Evolutionary conservation across 2,329 filamentous ascomycete genomes (phyloP).

Genomic region (Hypomyces rosellus): DNA sequence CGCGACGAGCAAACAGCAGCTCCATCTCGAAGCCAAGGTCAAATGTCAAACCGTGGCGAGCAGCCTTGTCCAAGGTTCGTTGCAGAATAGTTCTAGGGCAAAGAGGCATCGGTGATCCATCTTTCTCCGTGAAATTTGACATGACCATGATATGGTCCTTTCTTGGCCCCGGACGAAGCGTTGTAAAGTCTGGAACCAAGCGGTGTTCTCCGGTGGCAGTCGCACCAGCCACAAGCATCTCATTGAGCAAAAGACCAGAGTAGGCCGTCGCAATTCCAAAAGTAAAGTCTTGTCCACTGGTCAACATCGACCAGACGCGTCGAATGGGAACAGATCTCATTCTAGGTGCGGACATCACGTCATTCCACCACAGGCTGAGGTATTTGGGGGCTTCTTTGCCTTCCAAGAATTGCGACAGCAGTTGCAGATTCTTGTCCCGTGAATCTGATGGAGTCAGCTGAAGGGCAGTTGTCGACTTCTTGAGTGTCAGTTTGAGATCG

Average conservation of each 20-base stretch:
- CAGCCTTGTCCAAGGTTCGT: slow-evolving; percentile 45
- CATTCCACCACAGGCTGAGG: slow-evolving; percentile 69
- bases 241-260: slow-evolving; percentile 63
- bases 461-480: slow-evolving; percentile 2
- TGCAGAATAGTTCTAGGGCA: slow-evolving; percentile 64
- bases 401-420: slow-evolving; percentile 33
- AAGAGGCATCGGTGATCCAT: slow-evolving; percentile 42
- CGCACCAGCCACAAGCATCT: slow-evolving; percentile 47
- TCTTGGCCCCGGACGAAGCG: slow-evolving; percentile 52
- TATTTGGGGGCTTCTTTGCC: slow-evolving; percentile 52
- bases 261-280: slow-evolving; percentile 59
- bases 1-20: slow-evolving; percentile 59
- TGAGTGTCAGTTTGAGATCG: slow-evolving; percentile 46
- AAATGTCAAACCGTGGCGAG: slow-evolving; percentile 49
- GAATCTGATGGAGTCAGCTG: background rate
- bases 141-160: slow-evolving; percentile 59
- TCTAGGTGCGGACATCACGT: slow-evolving; percentile 65
- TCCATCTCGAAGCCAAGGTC: slow-evolving; percentile 78
- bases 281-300: slow-evolving; percentile 36
- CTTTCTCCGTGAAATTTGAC: slow-evolving; percentile 56
- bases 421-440: background rate
- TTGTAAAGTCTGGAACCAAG: slow-evolving; percentile 59
- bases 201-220: slow-evolving; percentile 59
- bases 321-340: slow-evolving; percentile 61
- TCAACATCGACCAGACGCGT: slow-evolving; percentile 43